Conservation (phyloP, 805 yeast species). For the Metschnikowia sp. region DNA sequence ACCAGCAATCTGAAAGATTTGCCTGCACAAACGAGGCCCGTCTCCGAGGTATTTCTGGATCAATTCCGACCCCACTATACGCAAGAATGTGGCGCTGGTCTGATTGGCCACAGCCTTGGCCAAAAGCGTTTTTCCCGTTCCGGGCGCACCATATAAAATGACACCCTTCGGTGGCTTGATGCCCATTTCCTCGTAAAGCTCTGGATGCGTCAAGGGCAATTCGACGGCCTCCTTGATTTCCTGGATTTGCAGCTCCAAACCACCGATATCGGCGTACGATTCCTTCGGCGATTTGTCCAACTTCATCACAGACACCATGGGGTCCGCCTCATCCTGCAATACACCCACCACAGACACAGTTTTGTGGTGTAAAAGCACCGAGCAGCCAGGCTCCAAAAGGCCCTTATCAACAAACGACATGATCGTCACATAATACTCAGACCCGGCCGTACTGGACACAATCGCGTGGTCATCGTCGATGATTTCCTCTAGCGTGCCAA, state of each 20-base stretch:
- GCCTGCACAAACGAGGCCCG: constrained; percentile 93
- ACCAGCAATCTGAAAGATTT: constrained; percentile 92
- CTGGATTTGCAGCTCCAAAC: constrained; percentile 91
- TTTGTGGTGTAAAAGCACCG: constrained; percentile 92
- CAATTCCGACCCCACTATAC: constrained; percentile 96
- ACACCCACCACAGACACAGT: constrained; percentile 97
- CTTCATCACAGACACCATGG: constrained; percentile 96
- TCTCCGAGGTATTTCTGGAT: constrained; percentile 97
- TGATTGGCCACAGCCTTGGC: constrained; percentile 99
- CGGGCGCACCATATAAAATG: constrained; percentile 94
- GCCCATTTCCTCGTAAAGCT: constrained; percentile 97
- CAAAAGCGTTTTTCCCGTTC: constrained; percentile 92
- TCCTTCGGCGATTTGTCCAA: constrained; percentile 97
- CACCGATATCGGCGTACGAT: constrained; percentile 96
- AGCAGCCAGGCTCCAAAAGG: constrained; percentile 92
- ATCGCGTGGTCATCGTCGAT: constrained; percentile 99
- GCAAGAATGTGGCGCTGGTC: constrained; percentile 90
- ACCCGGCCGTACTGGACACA: constrained; percentile 92
- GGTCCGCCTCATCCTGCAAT: constrained; percentile 96
- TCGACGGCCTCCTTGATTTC: constrained; percentile 98
- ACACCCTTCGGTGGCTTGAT: constrained; percentile 98
- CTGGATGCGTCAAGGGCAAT: constrained; percentile 94
- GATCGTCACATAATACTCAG: constrained; percentile 95
- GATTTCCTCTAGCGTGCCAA: constrained; percentile 94
- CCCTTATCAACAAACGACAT: constrained; percentile 97